Conservation (phyloP, 2,329 filamentous ascomycete genomes). For the Endoconidiophora polonica region DNA sequence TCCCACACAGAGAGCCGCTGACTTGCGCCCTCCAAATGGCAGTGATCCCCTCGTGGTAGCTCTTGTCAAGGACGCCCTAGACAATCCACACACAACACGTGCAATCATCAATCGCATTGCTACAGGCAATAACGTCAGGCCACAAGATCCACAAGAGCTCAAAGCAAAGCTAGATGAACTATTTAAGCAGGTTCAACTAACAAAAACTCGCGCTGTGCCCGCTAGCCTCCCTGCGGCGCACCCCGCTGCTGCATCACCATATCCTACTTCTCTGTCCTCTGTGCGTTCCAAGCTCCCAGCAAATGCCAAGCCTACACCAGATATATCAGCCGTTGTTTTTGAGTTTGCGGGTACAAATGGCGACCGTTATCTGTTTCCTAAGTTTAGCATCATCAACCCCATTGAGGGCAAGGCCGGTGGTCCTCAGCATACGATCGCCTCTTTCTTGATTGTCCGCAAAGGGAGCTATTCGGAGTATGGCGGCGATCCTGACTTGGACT, state of each 20-base stretch:
- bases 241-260: neutral
- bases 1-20: slow-evolving; percentile 35
- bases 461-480: slow-evolving; percentile 49
- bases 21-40: slow-evolving; percentile 35
- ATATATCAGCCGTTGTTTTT: slow-evolving; percentile 50
- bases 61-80: slow-evolving; percentile 39
- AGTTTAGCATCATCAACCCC: slow-evolving; percentile 47
- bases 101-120: slow-evolving; percentile 39
- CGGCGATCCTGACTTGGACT: slow-evolving; percentile 47
- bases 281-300: slow-evolving; percentile 20
- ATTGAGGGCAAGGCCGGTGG: slow-evolving; percentile 6
- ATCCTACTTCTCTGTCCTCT: neutral
- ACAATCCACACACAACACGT: slow-evolving; percentile 29
- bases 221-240: slow-evolving; percentile 12
- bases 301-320: slow-evolving; percentile 22
- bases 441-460: slow-evolving; percentile 61
- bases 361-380: slow-evolving; percentile 65
- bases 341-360: slow-evolving; percentile 51
- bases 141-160: slow-evolving; percentile 35
- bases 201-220: slow-evolving; percentile 14
- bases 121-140: slow-evolving; percentile 21
- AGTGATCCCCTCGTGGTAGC: slow-evolving; percentile 40
- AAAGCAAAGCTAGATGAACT: slow-evolving; percentile 35
- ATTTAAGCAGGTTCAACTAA: slow-evolving; percentile 16
- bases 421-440: slow-evolving; percentile 51